Evolutionary conservation across 1,284 basidiomycete species (phyloP).

Genomic region (Tremellales sp.): DNA sequence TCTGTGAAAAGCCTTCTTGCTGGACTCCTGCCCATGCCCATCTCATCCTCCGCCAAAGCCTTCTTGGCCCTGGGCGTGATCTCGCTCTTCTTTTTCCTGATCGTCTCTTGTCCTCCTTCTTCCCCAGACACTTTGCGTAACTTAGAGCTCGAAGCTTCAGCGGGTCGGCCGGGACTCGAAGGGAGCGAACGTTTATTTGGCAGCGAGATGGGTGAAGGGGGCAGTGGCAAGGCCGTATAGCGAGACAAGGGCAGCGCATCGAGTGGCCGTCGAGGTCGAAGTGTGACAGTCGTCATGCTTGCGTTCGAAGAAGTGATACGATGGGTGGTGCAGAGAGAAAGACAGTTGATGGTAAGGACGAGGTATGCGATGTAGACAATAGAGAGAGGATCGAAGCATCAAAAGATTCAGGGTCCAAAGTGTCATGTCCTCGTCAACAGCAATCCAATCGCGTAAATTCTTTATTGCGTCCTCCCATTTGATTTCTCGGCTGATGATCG

Average conservation of each 20-base stretch:
- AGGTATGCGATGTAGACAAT: background rate
- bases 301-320: background rate
- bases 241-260: slow-evolving; percentile 12
- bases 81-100: slow-evolving; percentile 5
- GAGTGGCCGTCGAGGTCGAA: slow-evolving; percentile 9
- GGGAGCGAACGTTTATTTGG: slow-evolving; percentile 10
- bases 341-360: background rate
- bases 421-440: background rate
- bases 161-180: slow-evolving; percentile 5
- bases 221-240: slow-evolving; percentile 7
- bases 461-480: no score
- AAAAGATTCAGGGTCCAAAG: background rate
- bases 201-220: slow-evolving; percentile 20
- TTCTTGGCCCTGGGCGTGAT: slow-evolving; percentile 20
- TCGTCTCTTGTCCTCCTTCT: slow-evolving; percentile 8
- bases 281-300: background rate
- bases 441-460: no score
- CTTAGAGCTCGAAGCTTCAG: background rate
- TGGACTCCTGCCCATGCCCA: slow-evolving; percentile 29
- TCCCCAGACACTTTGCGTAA: background rate
- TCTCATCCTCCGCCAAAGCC: slow-evolving; percentile 24
- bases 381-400: background rate
- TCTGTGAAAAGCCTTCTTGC: slow-evolving; percentile 26
- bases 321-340: background rate
- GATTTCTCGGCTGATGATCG: no score